phyloP scores from a whole-genome alignment of 2,329 filamentous ascomycete species.

The Neobulgaria alba region DNA sequence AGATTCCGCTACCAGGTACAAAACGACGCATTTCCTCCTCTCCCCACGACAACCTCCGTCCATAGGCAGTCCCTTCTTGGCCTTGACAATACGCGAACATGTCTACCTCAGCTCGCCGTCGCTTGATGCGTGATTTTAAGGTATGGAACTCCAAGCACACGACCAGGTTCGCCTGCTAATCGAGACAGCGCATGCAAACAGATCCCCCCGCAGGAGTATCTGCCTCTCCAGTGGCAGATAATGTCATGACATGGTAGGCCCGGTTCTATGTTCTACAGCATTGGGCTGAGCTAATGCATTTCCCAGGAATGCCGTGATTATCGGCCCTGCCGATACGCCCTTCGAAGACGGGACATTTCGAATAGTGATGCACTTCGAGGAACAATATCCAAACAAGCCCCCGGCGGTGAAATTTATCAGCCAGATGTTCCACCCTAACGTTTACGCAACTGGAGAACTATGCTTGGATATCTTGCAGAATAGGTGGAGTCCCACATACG shows the following conservation, averaged over 20 bases:
- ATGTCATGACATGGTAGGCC: constrained; percentile 87
- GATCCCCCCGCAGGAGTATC: constrained; percentile 96
- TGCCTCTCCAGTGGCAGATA: constrained; percentile 89
- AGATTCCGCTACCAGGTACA: too few species aligned
- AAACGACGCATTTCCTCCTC: too few species aligned
- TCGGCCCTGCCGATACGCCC: constrained; percentile 90
- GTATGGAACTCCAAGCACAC: constrained; percentile 40
- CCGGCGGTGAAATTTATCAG: constrained; percentile 98
- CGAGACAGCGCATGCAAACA: constrained; percentile 86
- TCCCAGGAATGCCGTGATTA: constrained; percentile 92
- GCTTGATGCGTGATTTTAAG: constrained; percentile 99
- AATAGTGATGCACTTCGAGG: constrained; percentile 98
- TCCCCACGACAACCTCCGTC: too few species aligned
- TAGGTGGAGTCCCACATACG: constrained; percentile 96
- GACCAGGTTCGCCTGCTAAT: constrained; percentile 17
- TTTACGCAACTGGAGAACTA: constrained; percentile 92
- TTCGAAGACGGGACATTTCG: constrained; percentile 98
- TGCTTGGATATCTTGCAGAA: constrained; percentile 97
- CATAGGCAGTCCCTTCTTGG: too few species aligned
- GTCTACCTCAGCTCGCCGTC: constrained; percentile 92
- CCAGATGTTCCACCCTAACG: constrained; percentile 98
- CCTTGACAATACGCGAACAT: too few species aligned
- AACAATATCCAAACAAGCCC: constrained; percentile 97
- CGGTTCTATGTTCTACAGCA: constrained; percentile 1
- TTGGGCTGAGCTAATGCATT: background rate